phyloP scores from a whole-genome alignment of 2,329 filamentous ascomycete species.

The Ophiostoma triangulosporum region DNA sequence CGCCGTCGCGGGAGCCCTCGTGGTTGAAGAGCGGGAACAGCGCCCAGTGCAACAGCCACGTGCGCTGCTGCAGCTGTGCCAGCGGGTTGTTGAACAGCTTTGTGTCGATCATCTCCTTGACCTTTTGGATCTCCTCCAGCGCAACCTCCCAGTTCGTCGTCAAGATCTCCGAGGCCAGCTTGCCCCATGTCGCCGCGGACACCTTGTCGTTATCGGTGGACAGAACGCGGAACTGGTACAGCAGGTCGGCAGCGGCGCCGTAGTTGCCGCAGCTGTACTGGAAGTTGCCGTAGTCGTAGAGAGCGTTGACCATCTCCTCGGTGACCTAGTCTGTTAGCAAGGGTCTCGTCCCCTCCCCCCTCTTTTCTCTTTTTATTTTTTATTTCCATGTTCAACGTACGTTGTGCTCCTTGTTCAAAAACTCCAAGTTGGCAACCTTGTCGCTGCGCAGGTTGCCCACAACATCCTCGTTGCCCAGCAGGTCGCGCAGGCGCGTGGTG shows the following conservation, averaged over 20 bases:
- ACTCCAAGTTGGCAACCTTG: slow-evolving; percentile 98
- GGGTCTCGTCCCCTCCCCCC: neutral
- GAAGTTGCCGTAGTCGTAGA: slow-evolving; percentile 93
- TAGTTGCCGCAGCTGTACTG: slow-evolving; percentile 98
- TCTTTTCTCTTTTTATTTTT: neutral
- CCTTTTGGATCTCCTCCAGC: slow-evolving; percentile 80
- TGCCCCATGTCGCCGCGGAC: slow-evolving; percentile 90
- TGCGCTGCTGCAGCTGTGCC: slow-evolving; percentile 89
- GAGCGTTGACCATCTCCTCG: slow-evolving; percentile 85
- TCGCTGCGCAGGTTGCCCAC: slow-evolving; percentile 84
- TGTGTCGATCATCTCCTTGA: slow-evolving; percentile 84
- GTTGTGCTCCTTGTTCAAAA: slow-evolving; percentile 89
- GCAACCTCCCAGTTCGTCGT: slow-evolving; percentile 90
- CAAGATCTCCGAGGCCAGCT: slow-evolving; percentile 90
- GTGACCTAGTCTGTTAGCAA: slow-evolving; percentile 47
- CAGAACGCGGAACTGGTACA: slow-evolving; percentile 95
- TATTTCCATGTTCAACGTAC: slow-evolving; percentile 35
- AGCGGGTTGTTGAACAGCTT: slow-evolving; percentile 93
- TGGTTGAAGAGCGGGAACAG: slow-evolving; percentile 99
- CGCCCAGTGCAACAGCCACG: slow-evolving; percentile 95
- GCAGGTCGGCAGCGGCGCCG: slow-evolving; percentile 72
- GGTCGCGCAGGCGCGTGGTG: slow-evolving; percentile 74
- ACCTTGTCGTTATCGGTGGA: slow-evolving; percentile 99
- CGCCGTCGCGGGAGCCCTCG: slow-evolving; percentile 74
- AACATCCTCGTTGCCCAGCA: slow-evolving; percentile 79